Evolutionary conservation across 2,329 filamentous ascomycete species (phyloP), one percentile per base, ranked within the genome.

Genomic region (Pezicula neosporulosa): DNA sequence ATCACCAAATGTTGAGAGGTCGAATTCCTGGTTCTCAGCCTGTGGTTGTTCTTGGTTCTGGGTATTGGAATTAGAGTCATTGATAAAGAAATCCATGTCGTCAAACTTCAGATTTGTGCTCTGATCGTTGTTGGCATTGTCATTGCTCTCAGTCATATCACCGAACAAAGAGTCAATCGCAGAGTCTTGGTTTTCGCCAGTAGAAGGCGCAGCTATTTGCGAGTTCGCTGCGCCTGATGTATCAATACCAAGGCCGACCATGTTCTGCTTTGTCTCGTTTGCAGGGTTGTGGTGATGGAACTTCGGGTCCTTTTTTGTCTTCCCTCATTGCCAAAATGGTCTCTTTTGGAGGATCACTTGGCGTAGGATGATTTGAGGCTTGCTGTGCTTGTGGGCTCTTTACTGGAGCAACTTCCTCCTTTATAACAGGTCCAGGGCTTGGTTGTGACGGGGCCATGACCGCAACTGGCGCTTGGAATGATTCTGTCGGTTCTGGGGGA

Each of bases 1-100:
- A 30, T 57, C 61, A 27, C 61, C 62, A 54, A 66, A 66, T 9
- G 56, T 62, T 3, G 60, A 62, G 4, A 66, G 52, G 50, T 67
- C 64, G 42, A 66, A 63, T 9, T 63, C 60, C 12, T 54, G 56
- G 46, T 50, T 58, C 38, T 63, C 56, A 41, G 55, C 51, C 37
- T 63, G 59, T 12, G 57, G 52, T 37, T 56, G 49, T 18, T 56
- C 54, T 12, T 57, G 46, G 16, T 28, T 53, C 45, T 60, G 55
- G 9, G 53, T 54, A 33, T 56, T 49, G 13, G 49, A 47, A 24
- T 48, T 51, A 12, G 56, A 35, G 12, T 56, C 55, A 13, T 56
- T 48, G 3, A 57, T 52, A 19, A 55, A 55, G 47, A 63, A 66
- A 42, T 67, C 61, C 51, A 64, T 60, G 38, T 50, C 52, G 19